A percentile compares a stretch with the other conserved stretches of the same genome.
phyloP scores from a whole-genome alignment of 345 rosid genomes.

The Bruguiera sexangula region DNA sequence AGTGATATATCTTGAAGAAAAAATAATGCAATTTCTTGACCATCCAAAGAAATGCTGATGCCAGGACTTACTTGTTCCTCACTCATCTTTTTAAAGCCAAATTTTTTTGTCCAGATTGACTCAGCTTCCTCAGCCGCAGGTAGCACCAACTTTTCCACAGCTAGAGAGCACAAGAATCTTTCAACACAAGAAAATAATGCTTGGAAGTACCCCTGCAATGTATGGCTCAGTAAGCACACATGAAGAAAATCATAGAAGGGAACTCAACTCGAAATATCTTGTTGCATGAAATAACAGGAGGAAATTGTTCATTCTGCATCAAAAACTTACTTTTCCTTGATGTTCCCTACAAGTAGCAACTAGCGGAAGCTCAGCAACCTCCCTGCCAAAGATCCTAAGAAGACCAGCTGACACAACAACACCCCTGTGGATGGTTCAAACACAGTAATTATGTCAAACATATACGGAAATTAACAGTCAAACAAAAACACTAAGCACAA shows the following conservation, averaged over 20 bases:
- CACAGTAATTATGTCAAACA: not conserved
- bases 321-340: conserved; percentile 76
- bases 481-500: not conserved
- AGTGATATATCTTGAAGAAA: not conserved
- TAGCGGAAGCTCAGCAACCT: conserved; percentile 96
- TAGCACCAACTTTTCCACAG: conserved; percentile 80
- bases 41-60: not conserved
- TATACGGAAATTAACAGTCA: not conserved
- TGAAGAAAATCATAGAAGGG: too few species aligned
- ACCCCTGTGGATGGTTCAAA: conserved; percentile 44
- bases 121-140: conserved; percentile 98
- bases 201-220: conserved; percentile 81
- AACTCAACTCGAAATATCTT: not conserved
- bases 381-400: conserved; percentile 82
- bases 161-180: conserved; percentile 62
- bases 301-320: not conserved
- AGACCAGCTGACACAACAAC: conserved; percentile 93
- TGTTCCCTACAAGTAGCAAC: conserved; percentile 87
- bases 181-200: conserved; percentile 81
- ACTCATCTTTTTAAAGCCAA: conserved; percentile 76
- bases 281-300: not conserved
- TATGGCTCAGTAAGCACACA: not conserved
- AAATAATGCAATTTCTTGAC: not conserved
- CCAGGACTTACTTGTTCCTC: conserved; percentile 60
- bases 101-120: conserved; percentile 86